A percentile compares a stretch with the other conserved stretches of the same genome.
These are phyloP conservation scores for Tephrocybe rancida DNA, from an alignment of 768 basidiomycete species.

Conservation along the genomic window DNA sequence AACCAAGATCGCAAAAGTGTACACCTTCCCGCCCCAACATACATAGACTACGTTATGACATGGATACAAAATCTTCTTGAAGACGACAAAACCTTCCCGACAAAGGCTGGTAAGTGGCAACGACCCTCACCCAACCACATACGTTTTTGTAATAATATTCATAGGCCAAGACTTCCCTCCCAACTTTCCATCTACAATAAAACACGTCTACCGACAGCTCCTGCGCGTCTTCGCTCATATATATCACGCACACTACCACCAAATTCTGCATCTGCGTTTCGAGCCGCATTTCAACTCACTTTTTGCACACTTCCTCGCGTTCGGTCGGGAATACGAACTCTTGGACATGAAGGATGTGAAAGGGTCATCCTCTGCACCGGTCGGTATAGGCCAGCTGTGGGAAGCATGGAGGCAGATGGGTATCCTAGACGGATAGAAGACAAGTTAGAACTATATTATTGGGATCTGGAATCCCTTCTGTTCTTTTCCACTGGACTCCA, in stretches of 20 bases:
- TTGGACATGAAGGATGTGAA: conserved; percentile 90
- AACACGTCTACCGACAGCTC: conserved; percentile 96
- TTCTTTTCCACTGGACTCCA: background rate
- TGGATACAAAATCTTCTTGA: conserved; percentile 97
- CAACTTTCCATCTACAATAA: conserved; percentile 86
- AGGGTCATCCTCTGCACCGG: conserved; percentile 59
- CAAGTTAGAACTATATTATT: background rate
- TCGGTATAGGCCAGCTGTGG: conserved; percentile 81
- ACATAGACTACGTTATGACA: conserved; percentile 99
- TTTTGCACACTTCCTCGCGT: conserved; percentile 97
- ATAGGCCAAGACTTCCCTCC: conserved; percentile 88
- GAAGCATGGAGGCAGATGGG: conserved; percentile 94
- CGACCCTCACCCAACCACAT: background rate
- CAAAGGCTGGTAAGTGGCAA: conserved; percentile 80
- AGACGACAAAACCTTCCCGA: conserved; percentile 92
- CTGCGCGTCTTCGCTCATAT: conserved; percentile 97
- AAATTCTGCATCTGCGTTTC: conserved; percentile 90
- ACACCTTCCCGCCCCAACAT: conserved; percentile 91
- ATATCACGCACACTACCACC: conserved; percentile 93
- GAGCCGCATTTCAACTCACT: conserved; percentile 97
- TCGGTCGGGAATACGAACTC: conserved; percentile 93
- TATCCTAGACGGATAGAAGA: conserved; percentile 53
- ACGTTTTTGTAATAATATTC: background rate
- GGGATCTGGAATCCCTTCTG: conserved; percentile 4
- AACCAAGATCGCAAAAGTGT: conserved; percentile 94